Evolutionary conservation across 345 rosid species (phyloP).

Genomic region (Eucalyptus marginata): DNA sequence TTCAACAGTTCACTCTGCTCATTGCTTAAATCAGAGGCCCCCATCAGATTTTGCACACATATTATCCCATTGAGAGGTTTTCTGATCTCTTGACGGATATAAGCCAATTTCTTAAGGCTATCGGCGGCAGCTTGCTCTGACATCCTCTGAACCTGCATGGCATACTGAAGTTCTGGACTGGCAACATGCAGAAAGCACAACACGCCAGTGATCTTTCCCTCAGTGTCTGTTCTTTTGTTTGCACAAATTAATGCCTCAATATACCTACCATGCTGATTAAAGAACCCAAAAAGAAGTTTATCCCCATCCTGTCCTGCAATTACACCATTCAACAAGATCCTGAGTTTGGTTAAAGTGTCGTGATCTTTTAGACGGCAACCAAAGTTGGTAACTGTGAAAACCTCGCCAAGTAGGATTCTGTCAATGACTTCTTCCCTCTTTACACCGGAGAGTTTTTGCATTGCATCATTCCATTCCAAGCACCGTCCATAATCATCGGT

Average conservation of each 20-base stretch:
- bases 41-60: conserved; percentile 42
- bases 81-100: conserved; percentile 47
- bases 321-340: conserved; percentile 44
- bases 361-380: conserved; percentile 61
- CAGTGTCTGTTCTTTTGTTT: conserved; percentile 43
- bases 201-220: conserved; percentile 54
- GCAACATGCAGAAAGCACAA: conserved; percentile 69
- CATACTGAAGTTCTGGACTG: conserved; percentile 70
- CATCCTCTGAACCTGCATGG: conserved; percentile 56
- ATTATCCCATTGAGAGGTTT: conserved; percentile 46
- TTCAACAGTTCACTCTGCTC: conserved; percentile 53
- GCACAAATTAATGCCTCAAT: conserved; percentile 59
- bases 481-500: conserved; percentile 52
- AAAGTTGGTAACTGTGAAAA: conserved; percentile 40
- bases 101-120: conserved; percentile 47
- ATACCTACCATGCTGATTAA: conserved; percentile 38
- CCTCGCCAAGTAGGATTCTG: conserved; percentile 69
- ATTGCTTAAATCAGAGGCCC: conserved; percentile 30
- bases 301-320: conserved; percentile 45
- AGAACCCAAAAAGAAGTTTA: conserved; percentile 61
- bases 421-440: conserved; percentile 57
- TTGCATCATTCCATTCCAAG: conserved; percentile 77
- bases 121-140: conserved; percentile 60
- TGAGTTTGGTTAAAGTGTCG: conserved; percentile 60
- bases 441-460: conserved; percentile 71